These are phyloP conservation scores for Saxispiralis lemnorum DNA, from an alignment of 495 filamentous ascomycete species.

Conservation along the genomic window DNA sequence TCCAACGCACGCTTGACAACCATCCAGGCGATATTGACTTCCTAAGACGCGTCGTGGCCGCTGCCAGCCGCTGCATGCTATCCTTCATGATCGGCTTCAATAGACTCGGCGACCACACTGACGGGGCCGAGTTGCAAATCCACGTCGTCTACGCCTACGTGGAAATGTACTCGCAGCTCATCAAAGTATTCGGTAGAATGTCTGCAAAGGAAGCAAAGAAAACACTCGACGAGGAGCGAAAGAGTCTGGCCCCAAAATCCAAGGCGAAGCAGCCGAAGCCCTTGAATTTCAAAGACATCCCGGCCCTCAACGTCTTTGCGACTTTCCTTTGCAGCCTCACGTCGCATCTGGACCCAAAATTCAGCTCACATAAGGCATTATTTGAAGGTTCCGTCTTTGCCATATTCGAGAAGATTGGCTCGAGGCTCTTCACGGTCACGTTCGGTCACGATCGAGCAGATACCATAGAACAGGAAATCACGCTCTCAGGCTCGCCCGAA, in stretches of 20 bases:
- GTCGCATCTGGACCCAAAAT: constrained; percentile 8
- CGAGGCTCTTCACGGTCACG: constrained; percentile 14
- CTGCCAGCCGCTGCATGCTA: neutral
- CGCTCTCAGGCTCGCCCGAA: neutral
- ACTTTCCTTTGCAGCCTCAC: constrained; percentile 9
- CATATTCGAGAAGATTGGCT: constrained; percentile 17
- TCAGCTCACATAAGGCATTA: constrained; percentile 14
- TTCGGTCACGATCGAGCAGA: constrained; percentile 15
- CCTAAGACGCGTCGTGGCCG: constrained; percentile 2
- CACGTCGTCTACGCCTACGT: constrained; percentile 12
- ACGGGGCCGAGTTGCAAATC: constrained; percentile 5
- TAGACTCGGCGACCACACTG: constrained; percentile 3
- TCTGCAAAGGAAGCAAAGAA: neutral
- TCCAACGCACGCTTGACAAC: neutral
- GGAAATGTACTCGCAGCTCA: constrained; percentile 7
- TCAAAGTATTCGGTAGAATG: constrained; percentile 2
- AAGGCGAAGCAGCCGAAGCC: constrained; percentile 2
- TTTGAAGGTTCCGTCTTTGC: constrained; percentile 24
- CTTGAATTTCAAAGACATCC: constrained; percentile 1
- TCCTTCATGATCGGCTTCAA: constrained; percentile 9
- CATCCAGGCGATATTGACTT: neutral
- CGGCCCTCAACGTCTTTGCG: constrained; percentile 2
- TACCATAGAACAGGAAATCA: constrained; percentile 17
- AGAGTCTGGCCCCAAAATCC: neutral
- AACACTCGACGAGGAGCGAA: neutral